Evolutionary conservation across 2,329 filamentous ascomycete species (phyloP).

Genomic region (Lachnellula arida): DNA sequence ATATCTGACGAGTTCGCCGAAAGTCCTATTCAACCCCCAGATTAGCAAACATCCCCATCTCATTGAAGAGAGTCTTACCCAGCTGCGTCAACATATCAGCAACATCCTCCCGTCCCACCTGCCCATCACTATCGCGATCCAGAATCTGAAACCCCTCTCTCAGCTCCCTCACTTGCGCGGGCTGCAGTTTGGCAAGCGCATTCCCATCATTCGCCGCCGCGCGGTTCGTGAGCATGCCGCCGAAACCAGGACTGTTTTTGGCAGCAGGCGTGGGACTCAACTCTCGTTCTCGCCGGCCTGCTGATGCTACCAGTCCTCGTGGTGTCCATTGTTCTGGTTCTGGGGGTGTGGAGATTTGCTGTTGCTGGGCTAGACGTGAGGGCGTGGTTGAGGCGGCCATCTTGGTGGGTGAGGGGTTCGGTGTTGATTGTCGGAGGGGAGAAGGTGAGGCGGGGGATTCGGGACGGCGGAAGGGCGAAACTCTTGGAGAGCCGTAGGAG

Average conservation of each 20-base stretch:
- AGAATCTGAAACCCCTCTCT: conserved; percentile 92
- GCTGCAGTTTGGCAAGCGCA: conserved; percentile 68
- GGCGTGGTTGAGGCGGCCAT: conserved; percentile 42
- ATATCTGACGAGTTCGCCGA: conserved; percentile 67
- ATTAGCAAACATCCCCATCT: neutral
- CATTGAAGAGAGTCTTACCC: conserved; percentile 43
- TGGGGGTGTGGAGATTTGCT: conserved; percentile 36
- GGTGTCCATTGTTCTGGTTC: conserved; percentile 27
- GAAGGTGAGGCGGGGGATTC: conserved; percentile 63
- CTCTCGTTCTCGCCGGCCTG: conserved; percentile 30
- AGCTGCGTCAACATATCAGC: conserved; percentile 83
- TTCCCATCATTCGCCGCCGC: conserved; percentile 33
- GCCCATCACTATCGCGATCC: conserved; percentile 81
- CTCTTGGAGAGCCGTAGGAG: conserved; percentile 67
- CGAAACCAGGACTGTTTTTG: conserved; percentile 27
- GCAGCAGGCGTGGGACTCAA: conserved; percentile 27
- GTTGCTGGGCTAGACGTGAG: conserved; percentile 39
- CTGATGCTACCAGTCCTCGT: conserved; percentile 28
- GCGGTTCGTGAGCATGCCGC: conserved; percentile 23
- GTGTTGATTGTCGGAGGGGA: conserved; percentile 54
- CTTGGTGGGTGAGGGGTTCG: conserved; percentile 54
- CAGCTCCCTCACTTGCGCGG: conserved; percentile 78
- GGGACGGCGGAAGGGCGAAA: conserved; percentile 58
- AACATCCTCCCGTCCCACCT: conserved; percentile 77
- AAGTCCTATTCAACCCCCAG: conserved; percentile 51